phyloP scores from a whole-genome alignment of 257 asterid genomes.

The Scutellaria baicalensis region DNA sequence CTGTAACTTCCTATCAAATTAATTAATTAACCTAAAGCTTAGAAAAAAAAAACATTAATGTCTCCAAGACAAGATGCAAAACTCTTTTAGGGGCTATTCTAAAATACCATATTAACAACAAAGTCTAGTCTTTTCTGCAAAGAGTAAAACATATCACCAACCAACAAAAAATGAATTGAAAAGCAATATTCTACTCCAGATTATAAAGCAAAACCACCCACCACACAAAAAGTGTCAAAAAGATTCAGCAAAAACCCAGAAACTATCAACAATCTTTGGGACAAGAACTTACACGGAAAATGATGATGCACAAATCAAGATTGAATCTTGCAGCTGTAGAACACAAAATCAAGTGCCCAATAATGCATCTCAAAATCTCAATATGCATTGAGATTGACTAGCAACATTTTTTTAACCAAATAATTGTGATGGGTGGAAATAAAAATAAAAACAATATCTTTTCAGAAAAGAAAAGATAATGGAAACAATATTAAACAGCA shows the following conservation, averaged over 20 bases:
- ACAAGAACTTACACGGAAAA: constrained; percentile 19
- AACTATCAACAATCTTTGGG: constrained; percentile 5
- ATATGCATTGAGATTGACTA: not conserved
- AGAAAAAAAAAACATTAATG: not conserved
- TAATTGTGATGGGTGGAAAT: not conserved
- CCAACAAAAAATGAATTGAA: not conserved
- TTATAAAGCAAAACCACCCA: not conserved
- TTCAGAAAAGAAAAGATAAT: no score
- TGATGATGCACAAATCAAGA: constrained; percentile 11
- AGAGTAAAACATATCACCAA: not conserved
- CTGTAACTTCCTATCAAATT: not conserved
- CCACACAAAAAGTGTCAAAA: not conserved
- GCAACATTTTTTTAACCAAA: not conserved
- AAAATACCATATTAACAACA: constrained; percentile 1
- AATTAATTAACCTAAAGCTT: not conserved
- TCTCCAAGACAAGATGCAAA: not conserved
- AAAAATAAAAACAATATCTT: no score
- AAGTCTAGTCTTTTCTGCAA: not conserved
- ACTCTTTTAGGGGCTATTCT: not conserved
- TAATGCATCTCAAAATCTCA: not conserved
- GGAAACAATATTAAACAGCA: no score
- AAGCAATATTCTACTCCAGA: not conserved
- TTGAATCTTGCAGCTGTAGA: not conserved
- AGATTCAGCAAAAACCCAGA: not conserved
- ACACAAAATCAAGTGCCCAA: constrained; percentile 6